phyloP scores from a whole-genome alignment of 2,329 filamentous ascomycete species.

The Talaromyces islandicus region DNA sequence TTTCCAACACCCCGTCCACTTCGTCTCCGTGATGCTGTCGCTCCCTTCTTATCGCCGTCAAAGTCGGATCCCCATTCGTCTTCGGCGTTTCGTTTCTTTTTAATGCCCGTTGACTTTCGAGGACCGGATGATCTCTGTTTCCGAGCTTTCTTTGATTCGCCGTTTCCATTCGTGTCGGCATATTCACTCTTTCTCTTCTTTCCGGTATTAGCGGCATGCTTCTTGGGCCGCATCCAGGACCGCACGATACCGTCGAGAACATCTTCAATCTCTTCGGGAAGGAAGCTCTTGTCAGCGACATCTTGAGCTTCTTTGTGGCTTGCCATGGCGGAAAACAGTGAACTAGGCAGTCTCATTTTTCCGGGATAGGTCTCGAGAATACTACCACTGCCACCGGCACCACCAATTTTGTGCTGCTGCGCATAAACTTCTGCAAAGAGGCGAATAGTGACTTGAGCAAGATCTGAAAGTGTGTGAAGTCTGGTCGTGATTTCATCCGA shows the following conservation, averaged over 20 bases:
- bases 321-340: constrained; percentile 68
- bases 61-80: constrained; percentile 38
- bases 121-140: constrained; percentile 22
- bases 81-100: constrained; percentile 31
- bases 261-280: constrained; percentile 71
- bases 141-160: constrained; percentile 25
- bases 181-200: constrained; percentile 40
- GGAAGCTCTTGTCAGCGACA: constrained; percentile 78
- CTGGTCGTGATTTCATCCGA: constrained; percentile 39
- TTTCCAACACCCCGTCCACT: constrained; percentile 31
- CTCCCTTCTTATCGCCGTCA: constrained; percentile 32
- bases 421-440: constrained; percentile 80
- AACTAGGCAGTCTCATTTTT: constrained; percentile 73
- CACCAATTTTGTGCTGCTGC: constrained; percentile 53
- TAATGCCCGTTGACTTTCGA: constrained; percentile 29
- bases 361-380: constrained; percentile 75
- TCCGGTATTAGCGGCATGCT: constrained; percentile 19
- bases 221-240: constrained; percentile 57
- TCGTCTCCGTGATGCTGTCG: constrained; percentile 29
- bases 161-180: constrained; percentile 20
- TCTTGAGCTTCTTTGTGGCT: constrained; percentile 74
- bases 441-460: constrained; percentile 74
- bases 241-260: constrained; percentile 72
- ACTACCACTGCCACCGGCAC: constrained; percentile 31
- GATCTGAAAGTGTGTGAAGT: constrained; percentile 80